These are phyloP conservation scores for Colletotrichum endophyticum DNA, from an alignment of 2,329 filamentous ascomycete species.

Conservation along the genomic window DNA sequence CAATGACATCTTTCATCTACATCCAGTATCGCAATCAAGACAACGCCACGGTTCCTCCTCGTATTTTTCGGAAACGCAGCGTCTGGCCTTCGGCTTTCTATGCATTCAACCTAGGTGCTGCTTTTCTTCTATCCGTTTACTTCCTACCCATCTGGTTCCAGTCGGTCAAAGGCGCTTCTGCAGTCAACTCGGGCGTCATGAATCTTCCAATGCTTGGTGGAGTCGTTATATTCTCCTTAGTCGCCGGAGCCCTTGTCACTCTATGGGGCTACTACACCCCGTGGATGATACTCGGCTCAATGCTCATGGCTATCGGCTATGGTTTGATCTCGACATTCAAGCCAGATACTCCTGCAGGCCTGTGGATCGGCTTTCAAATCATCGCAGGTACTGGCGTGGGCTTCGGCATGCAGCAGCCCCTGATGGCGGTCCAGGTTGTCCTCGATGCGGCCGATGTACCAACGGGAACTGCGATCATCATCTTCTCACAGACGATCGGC, in stretches of 20 bases:
- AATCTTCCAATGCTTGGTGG: conserved; percentile 44
- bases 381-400: conserved; percentile 48
- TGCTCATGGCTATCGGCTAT: conserved; percentile 39
- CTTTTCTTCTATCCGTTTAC: conserved; percentile 34
- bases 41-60: conserved; percentile 47
- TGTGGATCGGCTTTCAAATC: conserved; percentile 51
- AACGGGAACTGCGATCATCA: conserved; percentile 48
- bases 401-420: conserved; percentile 46
- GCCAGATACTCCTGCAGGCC: conserved; percentile 32
- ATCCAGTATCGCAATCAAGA: conserved; percentile 44
- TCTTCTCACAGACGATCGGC: conserved; percentile 49
- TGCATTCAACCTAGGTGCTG: conserved; percentile 42
- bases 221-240: conserved; percentile 37
- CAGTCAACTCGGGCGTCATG: conserved; percentile 44
- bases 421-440: conserved; percentile 51
- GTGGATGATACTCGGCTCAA: conserved; percentile 41
- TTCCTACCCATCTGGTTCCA: conserved; percentile 53
- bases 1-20: conserved; percentile 38
- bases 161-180: conserved; percentile 43
- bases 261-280: conserved; percentile 49
- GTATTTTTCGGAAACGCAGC: conserved; percentile 43
- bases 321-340: conserved; percentile 48
- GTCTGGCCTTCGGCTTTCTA: conserved; percentile 39
- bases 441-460: conserved; percentile 47
- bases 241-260: conserved; percentile 38